Evolutionary conservation across 2,329 filamentous ascomycete species (phyloP).

Genomic region (Xylariomycetidae sp.): DNA sequence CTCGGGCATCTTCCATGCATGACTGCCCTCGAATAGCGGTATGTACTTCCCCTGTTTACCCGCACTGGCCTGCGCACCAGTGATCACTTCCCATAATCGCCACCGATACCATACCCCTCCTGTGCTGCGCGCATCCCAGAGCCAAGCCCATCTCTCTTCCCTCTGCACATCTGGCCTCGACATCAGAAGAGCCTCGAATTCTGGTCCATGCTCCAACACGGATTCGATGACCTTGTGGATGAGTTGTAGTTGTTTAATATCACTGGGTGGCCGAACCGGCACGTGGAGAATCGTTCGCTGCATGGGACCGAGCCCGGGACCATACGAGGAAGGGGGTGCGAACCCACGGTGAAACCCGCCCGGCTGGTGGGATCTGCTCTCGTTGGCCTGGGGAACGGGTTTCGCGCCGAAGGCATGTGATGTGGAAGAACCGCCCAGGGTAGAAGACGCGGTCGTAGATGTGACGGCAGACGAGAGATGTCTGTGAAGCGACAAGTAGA

Average conservation of each 20-base stretch:
- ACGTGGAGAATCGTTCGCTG: conserved; percentile 54
- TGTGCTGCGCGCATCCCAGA: conserved; percentile 78
- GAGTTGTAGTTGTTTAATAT: conserved; percentile 72
- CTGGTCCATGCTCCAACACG: conserved; percentile 72
- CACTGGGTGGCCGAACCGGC: conserved; percentile 68
- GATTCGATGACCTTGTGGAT: conserved; percentile 86
- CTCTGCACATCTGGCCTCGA: conserved; percentile 74
- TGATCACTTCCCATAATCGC: conserved; percentile 84
- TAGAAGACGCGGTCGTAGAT: conserved; percentile 34
- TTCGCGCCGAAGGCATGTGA: conserved; percentile 77
- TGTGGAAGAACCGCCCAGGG: conserved; percentile 39
- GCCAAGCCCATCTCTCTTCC: conserved; percentile 89
- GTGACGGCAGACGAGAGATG: conserved; percentile 76
- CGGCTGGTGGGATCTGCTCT: conserved; percentile 34
- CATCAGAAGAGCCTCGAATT: conserved; percentile 93
- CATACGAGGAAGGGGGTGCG: conserved; percentile 72
- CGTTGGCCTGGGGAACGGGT: conserved; percentile 43
- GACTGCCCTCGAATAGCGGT: conserved; percentile 69
- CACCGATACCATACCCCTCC: conserved; percentile 90
- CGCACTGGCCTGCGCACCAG: conserved; percentile 47
- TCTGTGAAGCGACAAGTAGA: conserved; percentile 73
- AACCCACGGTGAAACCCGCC: conserved; percentile 56
- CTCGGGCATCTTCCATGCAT: conserved; percentile 74
- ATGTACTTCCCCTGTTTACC: conserved; percentile 48
- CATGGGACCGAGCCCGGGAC: conserved; percentile 35